Evolutionary conservation across 1,284 basidiomycete genomes (phyloP).

Genomic region (Irpex sp.): DNA sequence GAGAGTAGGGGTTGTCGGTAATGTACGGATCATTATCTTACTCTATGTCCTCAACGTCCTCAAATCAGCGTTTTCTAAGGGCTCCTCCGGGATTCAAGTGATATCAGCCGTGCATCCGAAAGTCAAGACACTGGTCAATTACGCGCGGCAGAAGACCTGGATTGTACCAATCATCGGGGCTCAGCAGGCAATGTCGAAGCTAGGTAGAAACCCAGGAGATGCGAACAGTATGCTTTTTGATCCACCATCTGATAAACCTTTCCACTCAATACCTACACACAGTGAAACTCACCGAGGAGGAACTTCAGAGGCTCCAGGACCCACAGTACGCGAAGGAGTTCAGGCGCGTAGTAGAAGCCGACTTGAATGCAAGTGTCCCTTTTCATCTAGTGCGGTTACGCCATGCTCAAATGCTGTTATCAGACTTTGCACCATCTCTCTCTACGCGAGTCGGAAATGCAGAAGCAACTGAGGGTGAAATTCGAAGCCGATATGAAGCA

Average conservation of each 20-base stretch:
- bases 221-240: slow-evolving; percentile 38
- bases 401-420: background rate
- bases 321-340: slow-evolving; percentile 46
- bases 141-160: slow-evolving; percentile 61
- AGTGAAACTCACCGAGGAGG: slow-evolving; percentile 44
- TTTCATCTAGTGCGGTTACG: background rate
- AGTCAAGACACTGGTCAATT: slow-evolving; percentile 50
- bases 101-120: slow-evolving; percentile 54
- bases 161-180: slow-evolving; percentile 46
- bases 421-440: slow-evolving; percentile 45
- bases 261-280: slow-evolving; percentile 25
- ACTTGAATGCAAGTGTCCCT: slow-evolving; percentile 45
- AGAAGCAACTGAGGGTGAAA: slow-evolving; percentile 32
- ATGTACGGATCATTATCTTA: slow-evolving; percentile 31
- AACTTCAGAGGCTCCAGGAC: slow-evolving; percentile 46
- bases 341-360: slow-evolving; percentile 44
- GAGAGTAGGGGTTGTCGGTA: slow-evolving; percentile 57
- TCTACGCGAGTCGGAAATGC: slow-evolving; percentile 38
- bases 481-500: slow-evolving; percentile 47
- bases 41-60: background rate
- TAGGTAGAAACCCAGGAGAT: slow-evolving; percentile 30
- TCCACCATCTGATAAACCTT: too few species aligned
- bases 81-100: slow-evolving; percentile 61
- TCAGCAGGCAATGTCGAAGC: slow-evolving; percentile 34
- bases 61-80: slow-evolving; percentile 29